These are phyloP conservation scores for Leccinum griseonigrum DNA, from an alignment of 1,284 basidiomycete genomes.

Conservation along the genomic window DNA sequence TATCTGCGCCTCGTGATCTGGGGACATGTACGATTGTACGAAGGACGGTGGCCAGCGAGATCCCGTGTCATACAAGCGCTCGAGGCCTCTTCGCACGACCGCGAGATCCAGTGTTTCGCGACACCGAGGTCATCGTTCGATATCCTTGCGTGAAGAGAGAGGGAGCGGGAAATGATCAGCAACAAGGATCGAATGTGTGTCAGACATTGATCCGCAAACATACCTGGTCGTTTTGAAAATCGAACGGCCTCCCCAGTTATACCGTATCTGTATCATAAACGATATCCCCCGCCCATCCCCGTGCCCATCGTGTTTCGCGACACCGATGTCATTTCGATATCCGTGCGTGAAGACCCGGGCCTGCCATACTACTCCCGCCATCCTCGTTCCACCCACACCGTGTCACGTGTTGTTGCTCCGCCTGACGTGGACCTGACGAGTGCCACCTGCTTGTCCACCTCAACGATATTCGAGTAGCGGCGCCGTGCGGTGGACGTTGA, in stretches of 20 bases:
- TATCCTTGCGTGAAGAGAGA: not conserved
- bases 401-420: too few species aligned
- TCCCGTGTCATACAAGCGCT: slow-evolving; percentile 69
- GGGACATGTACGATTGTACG: slow-evolving; percentile 89
- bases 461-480: too few species aligned
- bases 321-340: slow-evolving; percentile 70
- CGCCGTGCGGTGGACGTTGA: too few species aligned
- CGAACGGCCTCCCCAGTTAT: slow-evolving; percentile 90
- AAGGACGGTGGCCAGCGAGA: slow-evolving; percentile 83
- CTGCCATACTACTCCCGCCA: too few species aligned
- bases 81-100: slow-evolving; percentile 55
- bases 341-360: slow-evolving; percentile 45
- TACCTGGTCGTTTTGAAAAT: slow-evolving; percentile 74
- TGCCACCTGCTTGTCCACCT: too few species aligned
- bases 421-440: too few species aligned
- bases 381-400: too few species aligned
- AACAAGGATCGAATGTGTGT: not conserved
- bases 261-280: slow-evolving; percentile 52
- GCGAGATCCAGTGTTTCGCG: slow-evolving; percentile 42
- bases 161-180: slow-evolving; percentile 2
- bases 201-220: not conserved
- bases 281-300: slow-evolving; percentile 68
- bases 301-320: slow-evolving; percentile 44
- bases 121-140: not conserved
- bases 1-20: slow-evolving; percentile 74